A percentile compares a stretch with the other conserved stretches of the same genome.
These are phyloP conservation scores for Exophiala mesophila DNA, from an alignment of 2,329 filamentous ascomycete species.

Conservation along the genomic window DNA sequence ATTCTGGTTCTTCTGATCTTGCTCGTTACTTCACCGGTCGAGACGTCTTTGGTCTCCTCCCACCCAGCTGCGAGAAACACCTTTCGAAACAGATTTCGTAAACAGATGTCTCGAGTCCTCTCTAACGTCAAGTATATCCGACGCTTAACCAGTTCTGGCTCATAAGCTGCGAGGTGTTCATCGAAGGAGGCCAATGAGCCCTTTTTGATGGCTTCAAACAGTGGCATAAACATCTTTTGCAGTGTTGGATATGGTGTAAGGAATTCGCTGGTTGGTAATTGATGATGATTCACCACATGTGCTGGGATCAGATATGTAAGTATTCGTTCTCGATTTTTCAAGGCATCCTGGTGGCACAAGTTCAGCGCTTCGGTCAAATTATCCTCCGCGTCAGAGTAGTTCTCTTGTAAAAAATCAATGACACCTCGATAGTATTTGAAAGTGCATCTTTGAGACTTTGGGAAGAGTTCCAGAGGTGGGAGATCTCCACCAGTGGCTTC, in stretches of 20 bases:
- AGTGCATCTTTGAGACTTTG: conserved; percentile 84
- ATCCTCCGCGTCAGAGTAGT: conserved; percentile 79
- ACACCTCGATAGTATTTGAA: conserved; percentile 97
- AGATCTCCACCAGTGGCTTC: conserved; percentile 74
- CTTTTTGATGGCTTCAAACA: conserved; percentile 71
- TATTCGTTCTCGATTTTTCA: conserved; percentile 81
- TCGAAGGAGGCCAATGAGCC: conserved; percentile 84
- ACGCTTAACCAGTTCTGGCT: conserved; percentile 88
- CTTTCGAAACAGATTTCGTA: conserved; percentile 87
- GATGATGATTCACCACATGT: conserved; percentile 80
- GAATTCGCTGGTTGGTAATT: conserved; percentile 67
- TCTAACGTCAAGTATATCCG: conserved; percentile 94
- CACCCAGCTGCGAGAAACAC: conserved; percentile 83
- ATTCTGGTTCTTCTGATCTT: conserved; percentile 66
- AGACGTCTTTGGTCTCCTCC: conserved; percentile 67
- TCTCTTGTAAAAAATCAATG: conserved; percentile 88
- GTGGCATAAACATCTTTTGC: conserved; percentile 70
- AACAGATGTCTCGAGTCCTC: conserved; percentile 80
- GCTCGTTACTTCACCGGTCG: conserved; percentile 34
- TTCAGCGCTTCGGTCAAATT: conserved; percentile 74
- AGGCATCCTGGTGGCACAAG: conserved; percentile 69
- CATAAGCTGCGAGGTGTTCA: conserved; percentile 69
- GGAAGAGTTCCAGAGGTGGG: conserved; percentile 72
- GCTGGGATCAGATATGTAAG: conserved; percentile 93
- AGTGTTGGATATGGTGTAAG: conserved; percentile 71